phyloP scores from a whole-genome alignment of 176 grass and related monocot genomes.

The Poa annua region DNA sequence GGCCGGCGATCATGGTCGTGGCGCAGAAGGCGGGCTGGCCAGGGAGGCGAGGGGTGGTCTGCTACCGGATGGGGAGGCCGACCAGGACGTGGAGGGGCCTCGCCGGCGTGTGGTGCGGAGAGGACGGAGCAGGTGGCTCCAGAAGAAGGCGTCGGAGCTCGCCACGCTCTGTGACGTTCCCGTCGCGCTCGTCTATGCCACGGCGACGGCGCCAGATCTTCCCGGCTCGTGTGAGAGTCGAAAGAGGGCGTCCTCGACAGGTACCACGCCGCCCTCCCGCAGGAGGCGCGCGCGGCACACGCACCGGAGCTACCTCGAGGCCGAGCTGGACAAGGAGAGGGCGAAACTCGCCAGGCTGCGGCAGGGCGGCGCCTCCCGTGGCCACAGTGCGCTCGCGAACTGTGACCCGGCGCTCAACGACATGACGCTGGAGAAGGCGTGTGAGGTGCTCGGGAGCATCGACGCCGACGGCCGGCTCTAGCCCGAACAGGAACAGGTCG shows the following conservation, averaged over 20 bases:
- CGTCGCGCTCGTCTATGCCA: conserved; percentile 22
- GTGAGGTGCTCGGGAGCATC: neutral
- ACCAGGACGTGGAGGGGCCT: no score
- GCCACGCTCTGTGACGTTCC: conserved; percentile 27
- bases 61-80: no score
- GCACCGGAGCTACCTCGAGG: no score
- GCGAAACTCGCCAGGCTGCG: conserved; percentile 38
- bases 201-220: neutral
- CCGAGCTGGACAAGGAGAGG: conserved; percentile 3
- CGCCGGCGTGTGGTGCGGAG: no score
- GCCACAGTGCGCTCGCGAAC: neutral
- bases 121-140: no score
- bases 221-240: conserved; percentile 4
- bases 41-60: no score
- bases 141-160: conserved; percentile 29
- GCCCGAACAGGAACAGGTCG: neutral
- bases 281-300: conserved; percentile 19
- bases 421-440: neutral
- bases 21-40: conserved; percentile 82
- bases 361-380: no score
- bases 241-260: neutral
- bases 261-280: neutral
- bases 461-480: neutral
- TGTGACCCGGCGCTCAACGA: conserved; percentile 30
- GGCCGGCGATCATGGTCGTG: conserved; percentile 40